A percentile compares a stretch with the other conserved stretches of the same genome.
These are phyloP conservation scores for Raffaelea arxii DNA, from an alignment of 2,329 filamentous ascomycete species.

Conservation along the genomic window DNA sequence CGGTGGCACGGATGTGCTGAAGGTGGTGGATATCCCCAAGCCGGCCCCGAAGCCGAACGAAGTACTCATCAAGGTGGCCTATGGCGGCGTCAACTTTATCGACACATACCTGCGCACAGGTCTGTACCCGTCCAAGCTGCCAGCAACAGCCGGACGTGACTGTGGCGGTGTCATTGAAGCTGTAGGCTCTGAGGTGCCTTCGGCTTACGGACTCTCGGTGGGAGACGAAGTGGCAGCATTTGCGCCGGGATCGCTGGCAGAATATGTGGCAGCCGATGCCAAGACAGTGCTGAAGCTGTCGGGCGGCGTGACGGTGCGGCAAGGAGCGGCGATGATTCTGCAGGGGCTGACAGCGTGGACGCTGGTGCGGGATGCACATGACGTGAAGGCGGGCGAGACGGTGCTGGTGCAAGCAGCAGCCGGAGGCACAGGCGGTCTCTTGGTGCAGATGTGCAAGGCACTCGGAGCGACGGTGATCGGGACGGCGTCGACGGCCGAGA, in stretches of 20 bases:
- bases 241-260: constrained; percentile 40
- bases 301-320: constrained; percentile 45
- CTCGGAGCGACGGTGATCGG: constrained; percentile 74
- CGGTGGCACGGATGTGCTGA: constrained; percentile 60
- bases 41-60: constrained; percentile 55
- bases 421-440: constrained; percentile 67
- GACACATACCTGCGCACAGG: constrained; percentile 47
- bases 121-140: constrained; percentile 10
- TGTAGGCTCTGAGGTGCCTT: constrained; percentile 10
- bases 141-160: constrained; percentile 11
- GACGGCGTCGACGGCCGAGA: constrained; percentile 65
- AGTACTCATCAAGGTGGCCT: constrained; percentile 70
- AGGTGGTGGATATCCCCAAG: constrained; percentile 59
- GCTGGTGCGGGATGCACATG: constrained; percentile 58
- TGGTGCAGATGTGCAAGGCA: constrained; percentile 63
- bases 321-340: constrained; percentile 59
- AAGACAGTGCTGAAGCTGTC: constrained; percentile 55
- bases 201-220: constrained; percentile 7
- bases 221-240: constrained; percentile 60
- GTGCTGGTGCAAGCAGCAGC: constrained; percentile 78
- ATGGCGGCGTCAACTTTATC: constrained; percentile 76
- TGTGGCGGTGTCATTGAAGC: constrained; percentile 12
- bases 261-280: constrained; percentile 45
- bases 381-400: constrained; percentile 26
- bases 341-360: constrained; percentile 79